Percentiles rank a stretch among this genome's conserved stretches.
Evolutionary conservation across 2,329 filamentous ascomycete species (phyloP).

Genomic region (Beauveria sp.): DNA sequence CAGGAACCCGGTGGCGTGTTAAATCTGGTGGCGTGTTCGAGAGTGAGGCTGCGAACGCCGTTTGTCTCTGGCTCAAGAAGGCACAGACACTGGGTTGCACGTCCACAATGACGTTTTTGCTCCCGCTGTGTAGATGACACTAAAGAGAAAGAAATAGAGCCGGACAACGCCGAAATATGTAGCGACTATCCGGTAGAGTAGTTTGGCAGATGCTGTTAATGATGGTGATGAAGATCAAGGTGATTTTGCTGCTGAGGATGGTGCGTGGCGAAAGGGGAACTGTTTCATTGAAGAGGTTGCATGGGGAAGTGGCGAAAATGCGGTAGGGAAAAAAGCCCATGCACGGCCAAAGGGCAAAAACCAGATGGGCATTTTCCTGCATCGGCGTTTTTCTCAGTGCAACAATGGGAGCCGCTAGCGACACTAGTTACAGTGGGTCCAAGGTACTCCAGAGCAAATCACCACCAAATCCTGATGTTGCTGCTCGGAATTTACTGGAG

Average conservation of each 20-base stretch:
- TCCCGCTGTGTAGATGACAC: neutral
- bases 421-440: too few species aligned
- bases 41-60: neutral
- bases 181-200: too few species aligned
- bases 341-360: neutral
- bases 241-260: too few species aligned
- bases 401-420: too few species aligned
- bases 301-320: constrained; percentile 3
- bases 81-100: neutral
- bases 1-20: neutral
- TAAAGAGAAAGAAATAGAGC: neutral
- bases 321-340: neutral
- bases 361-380: neutral
- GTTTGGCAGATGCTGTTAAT: neutral
- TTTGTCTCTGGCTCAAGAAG: neutral
- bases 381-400: neutral
- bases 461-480: too few species aligned
- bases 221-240: neutral
- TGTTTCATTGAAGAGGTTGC: neutral
- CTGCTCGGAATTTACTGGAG: too few species aligned
- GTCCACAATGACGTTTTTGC: neutral
- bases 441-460: too few species aligned
- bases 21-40: neutral
- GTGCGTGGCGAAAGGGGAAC: neutral
- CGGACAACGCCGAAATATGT: neutral